phyloP scores from a whole-genome alignment of 2,329 filamentous ascomycete genomes.

The Fusarium sp. region DNA sequence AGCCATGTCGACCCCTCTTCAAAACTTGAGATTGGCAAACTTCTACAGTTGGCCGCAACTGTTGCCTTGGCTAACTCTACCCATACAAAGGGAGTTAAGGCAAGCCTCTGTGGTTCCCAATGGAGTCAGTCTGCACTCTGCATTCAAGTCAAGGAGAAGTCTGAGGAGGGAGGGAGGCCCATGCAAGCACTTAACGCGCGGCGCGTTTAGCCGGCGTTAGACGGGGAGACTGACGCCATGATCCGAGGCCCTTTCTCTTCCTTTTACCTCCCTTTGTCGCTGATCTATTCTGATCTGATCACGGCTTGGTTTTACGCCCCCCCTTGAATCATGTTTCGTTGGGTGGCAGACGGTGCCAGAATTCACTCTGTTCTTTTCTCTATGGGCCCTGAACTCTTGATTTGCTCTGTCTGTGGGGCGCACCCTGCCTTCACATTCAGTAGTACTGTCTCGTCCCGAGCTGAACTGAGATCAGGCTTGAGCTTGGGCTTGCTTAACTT shows the following conservation, averaged over 20 bases:
- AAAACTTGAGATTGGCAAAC: constrained; percentile 13
- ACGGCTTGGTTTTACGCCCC: not conserved
- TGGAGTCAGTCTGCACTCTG: not conserved
- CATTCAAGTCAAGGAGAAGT: not conserved
- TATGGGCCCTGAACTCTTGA: not conserved
- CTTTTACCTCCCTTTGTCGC: not conserved
- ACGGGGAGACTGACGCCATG: constrained; percentile 40
- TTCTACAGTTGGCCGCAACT: not conserved
- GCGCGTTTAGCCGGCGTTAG: constrained; percentile 23
- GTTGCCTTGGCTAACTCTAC: not conserved
- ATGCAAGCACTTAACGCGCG: constrained; percentile 44
- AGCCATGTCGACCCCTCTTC: not conserved
- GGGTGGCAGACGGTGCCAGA: constrained; percentile 23
- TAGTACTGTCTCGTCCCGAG: constrained; percentile 7
- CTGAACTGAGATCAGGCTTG: constrained; percentile 4
- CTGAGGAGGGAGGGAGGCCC: not conserved
- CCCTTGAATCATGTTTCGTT: constrained; percentile 7
- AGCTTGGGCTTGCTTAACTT: not conserved
- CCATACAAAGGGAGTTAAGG: not conserved
- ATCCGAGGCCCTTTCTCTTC: constrained; percentile 6
- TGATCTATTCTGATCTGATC: constrained; percentile 17
- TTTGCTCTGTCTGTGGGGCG: constrained; percentile 26
- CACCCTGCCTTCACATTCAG: not conserved
- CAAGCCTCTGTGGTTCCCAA: not conserved
- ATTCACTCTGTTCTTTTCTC: constrained; percentile 4